Percentiles rank a stretch among this genome's conserved stretches.
Conservation (phyloP, 257 asterid species). For the Mitragyna speciosa region DNA sequence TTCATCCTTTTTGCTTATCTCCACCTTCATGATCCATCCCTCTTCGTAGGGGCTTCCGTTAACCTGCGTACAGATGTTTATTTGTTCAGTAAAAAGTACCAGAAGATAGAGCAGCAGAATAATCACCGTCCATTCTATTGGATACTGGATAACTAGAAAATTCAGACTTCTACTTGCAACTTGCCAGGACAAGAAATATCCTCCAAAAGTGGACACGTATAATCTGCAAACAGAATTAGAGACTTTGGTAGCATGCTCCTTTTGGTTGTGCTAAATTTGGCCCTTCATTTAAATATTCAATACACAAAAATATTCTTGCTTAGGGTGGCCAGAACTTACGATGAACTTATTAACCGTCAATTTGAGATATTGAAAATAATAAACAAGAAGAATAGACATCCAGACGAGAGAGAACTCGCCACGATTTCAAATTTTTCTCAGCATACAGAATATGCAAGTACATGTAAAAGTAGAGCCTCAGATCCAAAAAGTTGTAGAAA, state of each 20-base stretch:
- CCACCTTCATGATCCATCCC: conserved; percentile 97
- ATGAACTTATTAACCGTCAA: neutral
- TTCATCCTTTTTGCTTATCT: conserved; percentile 53
- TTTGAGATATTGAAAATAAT: neutral
- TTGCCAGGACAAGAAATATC: neutral
- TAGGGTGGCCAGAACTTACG: neutral
- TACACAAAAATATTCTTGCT: neutral
- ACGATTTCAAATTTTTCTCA: neutral
- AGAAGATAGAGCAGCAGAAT: neutral
- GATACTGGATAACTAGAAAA: neutral
- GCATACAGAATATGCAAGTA: neutral
- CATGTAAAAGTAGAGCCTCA: neutral
- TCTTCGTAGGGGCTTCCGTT: conserved; percentile 79
- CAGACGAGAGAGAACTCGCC: neutral
- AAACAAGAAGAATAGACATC: neutral
- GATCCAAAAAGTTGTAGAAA: neutral
- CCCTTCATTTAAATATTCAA: neutral
- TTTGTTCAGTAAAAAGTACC: neutral
- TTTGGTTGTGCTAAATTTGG: neutral
- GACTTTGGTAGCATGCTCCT: neutral
- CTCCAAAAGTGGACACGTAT: too few relatives aligned
- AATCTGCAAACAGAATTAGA: neutral
- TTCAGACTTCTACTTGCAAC: neutral
- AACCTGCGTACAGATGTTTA: conserved; percentile 35
- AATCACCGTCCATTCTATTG: neutral